These are phyloP conservation scores for Funneliformis caledonium DNA, from an alignment of 371 early-diverging fungal genomes.

Conservation along the genomic window DNA sequence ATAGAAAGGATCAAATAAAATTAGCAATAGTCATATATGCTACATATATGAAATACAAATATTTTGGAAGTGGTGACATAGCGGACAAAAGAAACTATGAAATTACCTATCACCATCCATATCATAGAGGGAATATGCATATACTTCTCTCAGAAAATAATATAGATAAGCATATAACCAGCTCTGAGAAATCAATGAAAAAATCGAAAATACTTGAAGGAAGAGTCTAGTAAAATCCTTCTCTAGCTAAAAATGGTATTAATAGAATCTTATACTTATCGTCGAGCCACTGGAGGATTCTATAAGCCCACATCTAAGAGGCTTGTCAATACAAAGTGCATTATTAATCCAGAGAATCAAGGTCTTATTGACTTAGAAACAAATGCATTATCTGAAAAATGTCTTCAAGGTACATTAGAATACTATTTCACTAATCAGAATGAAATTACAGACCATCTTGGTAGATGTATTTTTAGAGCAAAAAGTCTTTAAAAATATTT, in stretches of 20 bases:
- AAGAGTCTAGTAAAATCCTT: too few relatives aligned
- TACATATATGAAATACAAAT: too few relatives aligned
- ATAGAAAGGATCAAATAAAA: too few relatives aligned
- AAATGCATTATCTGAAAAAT: neutral
- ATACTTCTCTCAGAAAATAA: conserved; percentile 25
- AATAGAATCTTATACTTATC: neutral
- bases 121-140: conserved; percentile 3
- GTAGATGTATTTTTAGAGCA: neutral
- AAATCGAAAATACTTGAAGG: neutral
- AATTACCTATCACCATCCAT: too few relatives aligned
- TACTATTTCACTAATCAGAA: neutral
- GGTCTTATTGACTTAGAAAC: neutral
- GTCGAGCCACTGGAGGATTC: neutral
- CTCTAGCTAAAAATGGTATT: too few relatives aligned
- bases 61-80: too few relatives aligned
- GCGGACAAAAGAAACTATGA: too few relatives aligned
- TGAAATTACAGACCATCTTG: neutral
- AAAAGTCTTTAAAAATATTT: too few relatives aligned
- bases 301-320: conserved; percentile 7
- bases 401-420: neutral
- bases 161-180: conserved; percentile 20
- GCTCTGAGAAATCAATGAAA: neutral
- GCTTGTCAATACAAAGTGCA: conserved; percentile 5
- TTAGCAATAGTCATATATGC: too few relatives aligned
- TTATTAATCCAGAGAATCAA: neutral